A percentile compares a stretch with the other conserved stretches of the same genome.
Conservation (phyloP, 768 basidiomycete species). For the Leccinum subtestaceum region DNA sequence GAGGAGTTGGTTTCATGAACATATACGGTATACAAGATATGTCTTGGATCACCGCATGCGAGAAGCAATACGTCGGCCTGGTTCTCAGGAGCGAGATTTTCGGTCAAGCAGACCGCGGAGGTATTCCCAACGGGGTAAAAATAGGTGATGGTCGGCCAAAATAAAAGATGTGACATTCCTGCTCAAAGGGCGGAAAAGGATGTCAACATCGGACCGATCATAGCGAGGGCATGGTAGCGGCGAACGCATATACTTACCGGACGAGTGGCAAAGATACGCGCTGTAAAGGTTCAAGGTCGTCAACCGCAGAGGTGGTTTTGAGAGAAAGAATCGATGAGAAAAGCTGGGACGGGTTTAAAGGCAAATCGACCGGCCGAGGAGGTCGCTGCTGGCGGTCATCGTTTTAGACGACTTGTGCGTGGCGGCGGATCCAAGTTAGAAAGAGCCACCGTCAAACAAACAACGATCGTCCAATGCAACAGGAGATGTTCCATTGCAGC, state of each 20-base stretch:
- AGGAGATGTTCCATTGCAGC: neutral
- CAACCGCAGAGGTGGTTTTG: neutral
- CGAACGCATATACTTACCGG: neutral
- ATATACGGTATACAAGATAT: conserved; percentile 47
- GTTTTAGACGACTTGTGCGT: neutral
- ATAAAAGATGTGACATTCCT: conserved; percentile 18
- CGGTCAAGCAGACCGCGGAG: conserved; percentile 47
- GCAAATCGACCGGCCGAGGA: neutral
- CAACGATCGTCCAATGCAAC: neutral
- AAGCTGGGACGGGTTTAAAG: neutral
- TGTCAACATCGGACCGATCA: neutral
- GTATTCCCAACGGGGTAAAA: conserved; percentile 65
- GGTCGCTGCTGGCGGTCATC: neutral
- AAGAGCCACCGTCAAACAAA: neutral
- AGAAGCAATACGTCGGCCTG: conserved; percentile 42
- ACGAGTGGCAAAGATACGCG: neutral
- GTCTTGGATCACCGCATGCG: conserved; percentile 55
- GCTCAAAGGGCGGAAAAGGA: neutral
- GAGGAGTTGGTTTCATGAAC: conserved; percentile 8
- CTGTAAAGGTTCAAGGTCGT: neutral
- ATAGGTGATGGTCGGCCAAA: conserved; percentile 28
- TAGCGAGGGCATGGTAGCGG: neutral
- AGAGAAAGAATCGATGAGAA: neutral
- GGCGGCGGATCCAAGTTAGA: conserved; percentile 7
- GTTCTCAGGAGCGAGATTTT: conserved; percentile 44